A percentile compares a stretch with the other conserved stretches of the same genome.
These are phyloP conservation scores for Amaranthus cruentus DNA, from an alignment of 148 eudicot genomes.

Conservation along the genomic window DNA sequence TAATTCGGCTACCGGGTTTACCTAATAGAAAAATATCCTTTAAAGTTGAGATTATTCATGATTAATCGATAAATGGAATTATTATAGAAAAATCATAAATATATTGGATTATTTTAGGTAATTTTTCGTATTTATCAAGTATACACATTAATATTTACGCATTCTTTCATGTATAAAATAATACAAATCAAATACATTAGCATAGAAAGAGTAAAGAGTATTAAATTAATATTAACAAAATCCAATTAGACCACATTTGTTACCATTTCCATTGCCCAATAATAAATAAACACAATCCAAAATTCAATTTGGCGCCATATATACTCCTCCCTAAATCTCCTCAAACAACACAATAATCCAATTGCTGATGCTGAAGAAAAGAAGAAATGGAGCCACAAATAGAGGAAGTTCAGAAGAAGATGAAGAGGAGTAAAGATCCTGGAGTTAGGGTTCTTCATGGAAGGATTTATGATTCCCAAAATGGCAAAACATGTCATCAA, in stretches of 20 bases:
- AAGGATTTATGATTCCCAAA: conserved; percentile 48
- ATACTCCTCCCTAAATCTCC: neutral
- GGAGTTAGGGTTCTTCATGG: conserved; percentile 43
- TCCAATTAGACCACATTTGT: neutral
- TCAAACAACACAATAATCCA: conserved; percentile 9
- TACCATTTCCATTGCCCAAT: conserved; percentile 2
- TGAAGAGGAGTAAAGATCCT: conserved; percentile 37
- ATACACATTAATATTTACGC: too few species aligned
- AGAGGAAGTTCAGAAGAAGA: conserved; percentile 13
- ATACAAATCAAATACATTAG: too few species aligned
- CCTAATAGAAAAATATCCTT: too few species aligned
- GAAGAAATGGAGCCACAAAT: conserved; percentile 13
- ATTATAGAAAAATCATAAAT: too few species aligned
- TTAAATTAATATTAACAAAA: neutral
- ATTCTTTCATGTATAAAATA: too few species aligned
- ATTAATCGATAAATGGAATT: too few species aligned
- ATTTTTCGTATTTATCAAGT: too few species aligned
- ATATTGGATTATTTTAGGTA: too few species aligned
- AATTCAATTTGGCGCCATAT: conserved; percentile 9
- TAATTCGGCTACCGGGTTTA: too few species aligned
- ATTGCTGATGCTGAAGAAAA: conserved; percentile 9
- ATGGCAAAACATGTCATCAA: conserved; percentile 85
- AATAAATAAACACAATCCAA: neutral
- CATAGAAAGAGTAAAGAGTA: neutral
- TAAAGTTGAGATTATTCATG: too few species aligned